Evolutionary conservation across 305 asterid species (phyloP).

Genomic region (Fraxinus nigra): DNA sequence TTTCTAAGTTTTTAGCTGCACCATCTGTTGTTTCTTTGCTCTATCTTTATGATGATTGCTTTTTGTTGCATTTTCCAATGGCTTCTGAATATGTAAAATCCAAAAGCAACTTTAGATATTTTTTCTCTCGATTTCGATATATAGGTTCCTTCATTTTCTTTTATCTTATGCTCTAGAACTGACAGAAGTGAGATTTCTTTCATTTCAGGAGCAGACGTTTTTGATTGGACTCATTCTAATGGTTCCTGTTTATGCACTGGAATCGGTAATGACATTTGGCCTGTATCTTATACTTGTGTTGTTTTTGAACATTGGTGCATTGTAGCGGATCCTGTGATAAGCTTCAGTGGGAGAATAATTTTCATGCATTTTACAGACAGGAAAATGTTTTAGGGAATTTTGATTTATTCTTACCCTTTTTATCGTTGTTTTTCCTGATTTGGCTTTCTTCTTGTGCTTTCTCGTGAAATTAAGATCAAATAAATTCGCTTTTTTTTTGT

Average conservation of each 20-base stretch:
- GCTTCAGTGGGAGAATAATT: neutral
- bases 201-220: constrained; percentile 92
- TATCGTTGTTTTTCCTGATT: neutral
- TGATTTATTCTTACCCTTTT: neutral
- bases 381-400: neutral
- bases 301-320: constrained; percentile 2
- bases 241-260: constrained; percentile 99
- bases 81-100: neutral
- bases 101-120: constrained; percentile 6
- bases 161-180: constrained; percentile 11
- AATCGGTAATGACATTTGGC: constrained; percentile 65
- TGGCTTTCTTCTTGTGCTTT: neutral
- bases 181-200: constrained; percentile 14
- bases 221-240: constrained; percentile 86
- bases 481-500: neutral
- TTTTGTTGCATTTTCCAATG: neutral
- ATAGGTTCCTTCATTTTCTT: constrained; percentile 12
- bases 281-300: constrained; percentile 15
- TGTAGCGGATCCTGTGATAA: neutral
- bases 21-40: neutral
- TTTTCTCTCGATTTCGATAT: neutral
- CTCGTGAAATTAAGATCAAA: neutral
- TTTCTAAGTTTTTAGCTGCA: neutral
- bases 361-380: neutral
- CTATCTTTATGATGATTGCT: neutral